Conservation (phyloP, 2,329 filamentous ascomycete species). For the Madurella mycetomatis region DNA sequence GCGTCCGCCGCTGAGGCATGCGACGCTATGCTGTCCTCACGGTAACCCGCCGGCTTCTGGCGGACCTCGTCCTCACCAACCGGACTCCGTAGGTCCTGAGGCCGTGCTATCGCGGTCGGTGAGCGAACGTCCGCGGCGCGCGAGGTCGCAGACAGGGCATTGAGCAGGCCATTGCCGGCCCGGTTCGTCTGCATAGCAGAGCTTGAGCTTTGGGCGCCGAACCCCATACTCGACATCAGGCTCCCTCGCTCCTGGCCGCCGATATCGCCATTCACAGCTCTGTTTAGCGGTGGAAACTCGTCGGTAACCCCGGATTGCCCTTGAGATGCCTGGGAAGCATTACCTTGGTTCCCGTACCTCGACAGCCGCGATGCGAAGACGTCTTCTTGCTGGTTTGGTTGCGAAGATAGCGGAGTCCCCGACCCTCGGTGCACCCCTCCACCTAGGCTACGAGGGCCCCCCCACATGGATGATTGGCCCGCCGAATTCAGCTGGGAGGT, state of each 20-base stretch:
- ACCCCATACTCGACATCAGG: conserved; percentile 51
- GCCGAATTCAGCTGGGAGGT: conserved; percentile 51
- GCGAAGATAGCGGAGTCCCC: conserved; percentile 47
- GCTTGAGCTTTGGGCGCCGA: conserved; percentile 44
- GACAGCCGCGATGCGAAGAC: conserved; percentile 38
- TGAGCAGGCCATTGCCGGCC: conserved; percentile 57
- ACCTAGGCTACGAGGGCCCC: conserved; percentile 46
- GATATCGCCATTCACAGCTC: conserved; percentile 54
- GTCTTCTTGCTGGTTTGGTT: conserved; percentile 48
- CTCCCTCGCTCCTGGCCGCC: conserved; percentile 49
- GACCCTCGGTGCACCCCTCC: conserved; percentile 49
- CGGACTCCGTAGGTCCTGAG: conserved; percentile 41
- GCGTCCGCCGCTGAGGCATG: conserved; percentile 35
- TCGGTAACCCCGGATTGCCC: conserved; percentile 48
- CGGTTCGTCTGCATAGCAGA: conserved; percentile 40
- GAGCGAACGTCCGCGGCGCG: conserved; percentile 48
- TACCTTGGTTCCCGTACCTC: conserved; percentile 49
- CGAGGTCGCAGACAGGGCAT: conserved; percentile 58
- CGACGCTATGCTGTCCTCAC: conserved; percentile 39
- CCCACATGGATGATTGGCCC: conserved; percentile 52
- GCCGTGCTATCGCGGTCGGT: conserved; percentile 38
- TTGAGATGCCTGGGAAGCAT: conserved; percentile 41
- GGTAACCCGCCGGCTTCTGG: conserved; percentile 42
- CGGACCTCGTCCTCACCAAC: conserved; percentile 42
- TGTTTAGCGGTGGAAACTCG: conserved; percentile 59